These are phyloP conservation scores for Rhizophagus sp. DNA, from an alignment of 192 early-diverging fungal species.

Conservation along the genomic window DNA sequence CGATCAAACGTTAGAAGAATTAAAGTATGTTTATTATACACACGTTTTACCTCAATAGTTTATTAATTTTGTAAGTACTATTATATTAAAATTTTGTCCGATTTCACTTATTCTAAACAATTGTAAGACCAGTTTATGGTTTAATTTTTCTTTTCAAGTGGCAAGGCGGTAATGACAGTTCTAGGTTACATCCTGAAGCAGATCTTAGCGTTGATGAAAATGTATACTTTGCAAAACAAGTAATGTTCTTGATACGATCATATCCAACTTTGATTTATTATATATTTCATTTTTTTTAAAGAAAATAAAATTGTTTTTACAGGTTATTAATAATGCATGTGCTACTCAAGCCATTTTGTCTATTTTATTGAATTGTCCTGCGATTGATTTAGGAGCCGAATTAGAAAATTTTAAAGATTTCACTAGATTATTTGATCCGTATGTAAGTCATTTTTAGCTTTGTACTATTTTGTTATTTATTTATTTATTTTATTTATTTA, in stretches of 20 bases:
- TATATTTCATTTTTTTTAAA: not conserved
- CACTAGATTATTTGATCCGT: conserved; percentile 68
- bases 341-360: conserved; percentile 85
- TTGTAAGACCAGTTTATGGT: conserved; percentile 65
- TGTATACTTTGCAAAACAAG: conserved; percentile 74
- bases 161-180: conserved; percentile 48
- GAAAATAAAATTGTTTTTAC: conserved; percentile 15
- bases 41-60: not conserved
- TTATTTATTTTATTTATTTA: too few species aligned
- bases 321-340: conserved; percentile 83
- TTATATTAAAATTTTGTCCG: too few species aligned
- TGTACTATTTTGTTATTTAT: not conserved
- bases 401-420: conserved; percentile 69
- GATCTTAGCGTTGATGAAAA: conserved; percentile 40
- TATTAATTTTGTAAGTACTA: not conserved
- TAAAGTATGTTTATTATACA: conserved; percentile 51
- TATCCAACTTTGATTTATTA: not conserved
- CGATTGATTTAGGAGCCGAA: conserved; percentile 71
- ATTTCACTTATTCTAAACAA: not conserved
- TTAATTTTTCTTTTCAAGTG: conserved; percentile 86
- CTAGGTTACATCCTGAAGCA: conserved; percentile 32
- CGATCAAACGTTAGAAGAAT: conserved; percentile 52
- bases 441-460: conserved; percentile 42
- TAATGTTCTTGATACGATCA: conserved; percentile 26
- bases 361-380: conserved; percentile 66